A percentile compares a stretch with the other conserved stretches of the same genome.
Conservation (phyloP, 495 filamentous ascomycete genomes). For the Penicillium macrosclerotiorum region DNA sequence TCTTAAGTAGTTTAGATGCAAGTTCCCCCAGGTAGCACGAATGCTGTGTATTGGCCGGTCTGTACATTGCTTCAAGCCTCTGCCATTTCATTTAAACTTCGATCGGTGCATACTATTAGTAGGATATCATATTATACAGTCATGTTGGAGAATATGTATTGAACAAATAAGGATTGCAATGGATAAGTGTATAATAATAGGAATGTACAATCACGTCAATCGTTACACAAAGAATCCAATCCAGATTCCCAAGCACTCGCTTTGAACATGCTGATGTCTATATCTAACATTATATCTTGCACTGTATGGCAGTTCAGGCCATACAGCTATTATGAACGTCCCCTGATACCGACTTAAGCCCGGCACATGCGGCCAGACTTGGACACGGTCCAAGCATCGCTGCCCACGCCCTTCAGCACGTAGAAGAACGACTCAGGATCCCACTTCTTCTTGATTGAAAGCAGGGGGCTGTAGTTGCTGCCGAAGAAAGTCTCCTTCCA, state of each 20-base stretch:
- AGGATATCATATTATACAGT: too few relatives aligned
- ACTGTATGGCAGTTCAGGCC: neutral
- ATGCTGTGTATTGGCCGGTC: too few relatives aligned
- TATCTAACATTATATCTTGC: neutral
- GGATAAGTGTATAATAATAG: neutral
- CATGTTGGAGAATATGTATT: too few relatives aligned
- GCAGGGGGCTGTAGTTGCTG: slow-evolving; percentile 37
- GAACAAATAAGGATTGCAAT: neutral
- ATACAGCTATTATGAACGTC: neutral
- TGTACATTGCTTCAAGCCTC: too few relatives aligned
- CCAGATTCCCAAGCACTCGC: neutral
- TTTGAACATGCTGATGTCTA: neutral
- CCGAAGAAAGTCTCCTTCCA: slow-evolving; percentile 58
- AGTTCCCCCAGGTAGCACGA: too few relatives aligned
- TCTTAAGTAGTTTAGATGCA: too few relatives aligned
- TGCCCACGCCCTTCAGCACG: slow-evolving; percentile 59
- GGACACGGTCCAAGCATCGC: slow-evolving; percentile 42
- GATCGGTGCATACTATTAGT: too few relatives aligned
- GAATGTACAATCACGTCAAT: neutral
- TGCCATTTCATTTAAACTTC: too few relatives aligned
- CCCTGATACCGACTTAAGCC: slow-evolving; percentile 6
- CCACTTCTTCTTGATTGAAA: slow-evolving; percentile 41
- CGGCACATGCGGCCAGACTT: slow-evolving; percentile 31
- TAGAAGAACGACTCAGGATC: slow-evolving; percentile 61
- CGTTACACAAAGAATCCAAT: neutral